A percentile compares a stretch with the other conserved stretches of the same genome.
Evolutionary conservation across 495 filamentous ascomycete genomes (phyloP).

Genomic region (Penicillium coprophilum): DNA sequence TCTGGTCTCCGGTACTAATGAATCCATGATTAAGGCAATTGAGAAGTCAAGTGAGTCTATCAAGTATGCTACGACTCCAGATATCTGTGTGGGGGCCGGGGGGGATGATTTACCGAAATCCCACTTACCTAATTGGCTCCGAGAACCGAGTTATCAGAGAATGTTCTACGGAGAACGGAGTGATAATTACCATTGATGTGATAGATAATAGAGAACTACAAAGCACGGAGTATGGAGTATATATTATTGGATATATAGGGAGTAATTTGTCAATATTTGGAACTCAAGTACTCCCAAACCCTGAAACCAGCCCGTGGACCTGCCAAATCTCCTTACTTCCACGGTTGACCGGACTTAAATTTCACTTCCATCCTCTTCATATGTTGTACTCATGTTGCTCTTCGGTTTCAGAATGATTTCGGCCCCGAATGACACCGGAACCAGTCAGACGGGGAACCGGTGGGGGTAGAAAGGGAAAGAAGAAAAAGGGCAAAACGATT

Average conservation of each 20-base stretch:
- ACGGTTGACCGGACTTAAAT: neutral
- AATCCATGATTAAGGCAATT: conserved; percentile 18
- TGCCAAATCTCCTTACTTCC: neutral
- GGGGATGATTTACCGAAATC: conserved; percentile 12
- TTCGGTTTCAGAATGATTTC: neutral
- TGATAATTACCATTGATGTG: too few relatives aligned
- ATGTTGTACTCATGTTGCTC: neutral
- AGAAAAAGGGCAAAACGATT: neutral
- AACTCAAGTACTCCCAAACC: neutral
- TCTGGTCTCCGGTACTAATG: conserved; percentile 72
- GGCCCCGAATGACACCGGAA: neutral
- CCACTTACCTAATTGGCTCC: conserved; percentile 28
- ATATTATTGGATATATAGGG: too few relatives aligned
- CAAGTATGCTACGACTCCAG: neutral
- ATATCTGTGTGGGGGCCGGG: conserved; percentile 3
- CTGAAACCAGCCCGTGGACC: too few relatives aligned
- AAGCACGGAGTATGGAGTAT: too few relatives aligned
- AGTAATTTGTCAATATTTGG: neutral
- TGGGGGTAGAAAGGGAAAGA: neutral
- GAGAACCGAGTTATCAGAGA: neutral
- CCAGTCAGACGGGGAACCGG: neutral
- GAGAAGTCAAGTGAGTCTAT: conserved; percentile 4
- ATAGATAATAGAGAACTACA: too few relatives aligned
- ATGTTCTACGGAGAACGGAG: too few relatives aligned
- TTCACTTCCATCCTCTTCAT: neutral